A percentile compares a stretch with the other conserved stretches of the same genome.
These are phyloP conservation scores for Clavaria fumosa DNA, from an alignment of 768 basidiomycete genomes.

Conservation along the genomic window DNA sequence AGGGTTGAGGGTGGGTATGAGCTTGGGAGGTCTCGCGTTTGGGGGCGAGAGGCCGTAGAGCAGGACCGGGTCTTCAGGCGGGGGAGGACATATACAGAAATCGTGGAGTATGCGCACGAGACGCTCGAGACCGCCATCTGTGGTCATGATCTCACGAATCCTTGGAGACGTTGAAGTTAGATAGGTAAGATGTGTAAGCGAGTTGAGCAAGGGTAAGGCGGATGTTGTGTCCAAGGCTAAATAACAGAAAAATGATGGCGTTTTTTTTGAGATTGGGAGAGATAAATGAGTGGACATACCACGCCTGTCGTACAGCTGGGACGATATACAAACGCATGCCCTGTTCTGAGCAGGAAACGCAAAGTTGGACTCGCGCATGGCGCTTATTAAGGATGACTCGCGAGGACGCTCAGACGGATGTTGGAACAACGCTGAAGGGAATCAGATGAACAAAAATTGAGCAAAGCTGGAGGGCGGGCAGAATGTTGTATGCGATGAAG, in stretches of 20 bases:
- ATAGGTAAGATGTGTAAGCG: constrained; percentile 88
- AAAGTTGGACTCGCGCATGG: constrained; percentile 92
- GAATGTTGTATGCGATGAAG: too few species aligned
- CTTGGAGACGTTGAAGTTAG: constrained; percentile 94
- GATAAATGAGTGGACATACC: constrained; percentile 35
- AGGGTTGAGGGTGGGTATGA: constrained; percentile 49
- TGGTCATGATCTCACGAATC: constrained; percentile 96
- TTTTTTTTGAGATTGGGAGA: constrained; percentile 9
- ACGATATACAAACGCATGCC: constrained; percentile 88
- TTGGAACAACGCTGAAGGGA: too few species aligned
- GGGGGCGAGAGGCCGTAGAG: constrained; percentile 70
- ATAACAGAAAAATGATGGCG: too few species aligned
- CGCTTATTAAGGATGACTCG: too few species aligned
- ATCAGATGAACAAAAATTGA: too few species aligned
- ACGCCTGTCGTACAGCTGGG: constrained; percentile 87
- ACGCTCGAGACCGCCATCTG: constrained; percentile 94
- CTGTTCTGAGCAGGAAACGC: constrained; percentile 89
- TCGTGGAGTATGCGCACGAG: constrained; percentile 85
- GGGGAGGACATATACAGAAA: constrained; percentile 71
- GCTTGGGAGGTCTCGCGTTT: constrained; percentile 37
- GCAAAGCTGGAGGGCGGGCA: too few species aligned
- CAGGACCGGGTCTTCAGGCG: constrained; percentile 59
- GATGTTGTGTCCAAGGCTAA: constrained; percentile 39
- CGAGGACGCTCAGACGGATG: too few species aligned
- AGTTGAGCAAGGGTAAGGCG: constrained; percentile 71